phyloP scores from a whole-genome alignment of 106 monocot genomes.

The Allium sativum region DNA sequence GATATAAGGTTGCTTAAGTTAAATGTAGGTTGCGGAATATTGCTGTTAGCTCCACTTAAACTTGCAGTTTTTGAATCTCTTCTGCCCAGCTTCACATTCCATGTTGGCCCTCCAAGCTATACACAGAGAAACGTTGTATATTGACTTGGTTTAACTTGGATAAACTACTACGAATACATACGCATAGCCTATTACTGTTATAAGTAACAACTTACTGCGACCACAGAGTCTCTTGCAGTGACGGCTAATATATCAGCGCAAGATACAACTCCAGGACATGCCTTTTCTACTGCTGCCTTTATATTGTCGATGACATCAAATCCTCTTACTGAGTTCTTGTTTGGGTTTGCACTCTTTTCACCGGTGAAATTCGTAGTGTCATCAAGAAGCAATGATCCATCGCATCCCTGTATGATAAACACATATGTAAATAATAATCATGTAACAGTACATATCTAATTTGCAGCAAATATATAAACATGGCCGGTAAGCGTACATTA shows the following conservation, averaged over 20 bases:
- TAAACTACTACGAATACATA: too few species aligned
- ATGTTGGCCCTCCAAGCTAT: constrained; percentile 65
- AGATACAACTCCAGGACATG: constrained; percentile 54
- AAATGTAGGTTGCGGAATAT: constrained; percentile 45
- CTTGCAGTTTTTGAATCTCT: constrained; percentile 62
- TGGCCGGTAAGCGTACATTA: constrained; percentile 16
- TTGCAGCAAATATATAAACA: too few species aligned
- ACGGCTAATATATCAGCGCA: constrained; percentile 73
- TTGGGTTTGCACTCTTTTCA: constrained; percentile 56
- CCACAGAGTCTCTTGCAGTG: constrained; percentile 52
- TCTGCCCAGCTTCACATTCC: constrained; percentile 71
- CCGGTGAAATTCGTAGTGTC: constrained; percentile 68
- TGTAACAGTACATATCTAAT: too few species aligned
- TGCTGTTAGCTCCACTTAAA: constrained; percentile 44
- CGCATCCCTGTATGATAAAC: constrained; percentile 37
- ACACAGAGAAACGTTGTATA: too few species aligned
- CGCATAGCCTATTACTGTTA: neutral
- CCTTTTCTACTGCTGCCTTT: constrained; percentile 49
- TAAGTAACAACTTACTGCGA: constrained; percentile 19
- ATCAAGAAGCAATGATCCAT: constrained; percentile 61
- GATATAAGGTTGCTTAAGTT: constrained; percentile 57
- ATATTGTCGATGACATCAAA: constrained; percentile 67
- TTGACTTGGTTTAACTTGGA: too few species aligned
- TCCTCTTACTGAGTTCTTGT: constrained; percentile 45
- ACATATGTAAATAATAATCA: neutral